phyloP scores from a whole-genome alignment of 345 rosid genomes.

The Triadica sebifera region DNA sequence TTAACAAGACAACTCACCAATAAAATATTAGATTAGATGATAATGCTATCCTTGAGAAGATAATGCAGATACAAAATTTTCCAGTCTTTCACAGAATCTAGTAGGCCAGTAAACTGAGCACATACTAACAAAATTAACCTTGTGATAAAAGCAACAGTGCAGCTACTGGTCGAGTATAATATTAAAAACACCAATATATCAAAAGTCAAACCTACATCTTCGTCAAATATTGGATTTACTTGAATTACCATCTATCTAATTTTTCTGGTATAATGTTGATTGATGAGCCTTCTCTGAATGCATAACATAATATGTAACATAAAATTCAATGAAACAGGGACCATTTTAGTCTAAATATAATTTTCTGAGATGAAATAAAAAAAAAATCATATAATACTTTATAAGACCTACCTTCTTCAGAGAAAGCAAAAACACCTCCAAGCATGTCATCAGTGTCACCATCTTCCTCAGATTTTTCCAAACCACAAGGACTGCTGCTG shows the following conservation, averaged over 20 bases:
- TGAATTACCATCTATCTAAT: background rate
- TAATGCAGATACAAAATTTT: background rate
- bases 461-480: conserved; percentile 65
- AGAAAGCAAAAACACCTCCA: conserved; percentile 92
- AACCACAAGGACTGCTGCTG: conserved; percentile 50
- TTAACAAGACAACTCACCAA: too few species aligned
- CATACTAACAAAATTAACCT: background rate
- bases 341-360: conserved; percentile 15
- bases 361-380: background rate
- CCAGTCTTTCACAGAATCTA: background rate
- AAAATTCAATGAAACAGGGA: background rate
- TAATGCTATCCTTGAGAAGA: background rate
- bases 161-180: background rate
- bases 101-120: background rate
- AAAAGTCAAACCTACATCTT: background rate
- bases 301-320: background rate
- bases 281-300: background rate
- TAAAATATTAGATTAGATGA: background rate
- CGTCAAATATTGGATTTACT: background rate
- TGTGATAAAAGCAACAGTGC: background rate
- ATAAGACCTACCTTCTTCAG: conserved; percentile 69
- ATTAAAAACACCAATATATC: background rate
- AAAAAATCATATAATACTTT: background rate
- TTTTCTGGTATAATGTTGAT: conserved; percentile 2
- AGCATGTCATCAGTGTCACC: conserved; percentile 78